Evolutionary conservation across 805 yeast genomes (phyloP), one percentile per base, ranked within the genome.

Genomic region (Metschnikowia bowlesiae): DNA sequence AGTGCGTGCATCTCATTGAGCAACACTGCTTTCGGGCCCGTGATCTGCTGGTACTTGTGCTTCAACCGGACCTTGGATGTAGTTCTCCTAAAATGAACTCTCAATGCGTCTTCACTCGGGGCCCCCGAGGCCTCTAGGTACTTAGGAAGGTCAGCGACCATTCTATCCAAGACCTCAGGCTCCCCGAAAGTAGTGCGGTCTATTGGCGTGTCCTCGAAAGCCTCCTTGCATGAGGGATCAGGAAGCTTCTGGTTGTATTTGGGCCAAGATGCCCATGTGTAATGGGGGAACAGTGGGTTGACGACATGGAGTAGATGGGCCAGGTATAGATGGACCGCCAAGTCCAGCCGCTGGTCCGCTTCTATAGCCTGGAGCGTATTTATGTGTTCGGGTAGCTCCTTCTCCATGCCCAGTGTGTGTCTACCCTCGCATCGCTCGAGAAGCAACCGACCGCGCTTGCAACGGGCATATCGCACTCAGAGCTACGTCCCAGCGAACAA

Each of bases 291-390:
- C 52, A 48, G 35, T 47, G 64, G 70, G 64, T 66, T 66, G 46
- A 66, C 66, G 41, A 59, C 65, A 49, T 67, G 77, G 47, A 75
- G 63, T 30, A 87, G 67, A 51, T 71, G 70, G 0, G 83, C 62
- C 26, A 86, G 77, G 62, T 85, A 87, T 3, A 88, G 64, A 65
- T 87, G 96, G 2, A 81, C 60, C 0, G 85, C 76, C 31, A 87
- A 65, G 63, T 87, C 90, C 10, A 65, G 64, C 32, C 82, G 64
- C 52, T 75, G 79, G 1, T 74, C 74, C 11, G 69, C 69, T 55
- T 85, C 88, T 26, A 83, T 43, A 7, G 57, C 36, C 10, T 62
- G 57, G n/a, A 69, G 39, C 2, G 30, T 38, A 11, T 42, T 34
- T 22, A 38, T 41, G 32, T 39, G 35, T 14, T 49, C 53, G 8